Evolutionary conservation across 1,284 basidiomycete species (phyloP), one percentile per base, ranked within the genome.

Genomic region (Ganoderma lingzhi): DNA sequence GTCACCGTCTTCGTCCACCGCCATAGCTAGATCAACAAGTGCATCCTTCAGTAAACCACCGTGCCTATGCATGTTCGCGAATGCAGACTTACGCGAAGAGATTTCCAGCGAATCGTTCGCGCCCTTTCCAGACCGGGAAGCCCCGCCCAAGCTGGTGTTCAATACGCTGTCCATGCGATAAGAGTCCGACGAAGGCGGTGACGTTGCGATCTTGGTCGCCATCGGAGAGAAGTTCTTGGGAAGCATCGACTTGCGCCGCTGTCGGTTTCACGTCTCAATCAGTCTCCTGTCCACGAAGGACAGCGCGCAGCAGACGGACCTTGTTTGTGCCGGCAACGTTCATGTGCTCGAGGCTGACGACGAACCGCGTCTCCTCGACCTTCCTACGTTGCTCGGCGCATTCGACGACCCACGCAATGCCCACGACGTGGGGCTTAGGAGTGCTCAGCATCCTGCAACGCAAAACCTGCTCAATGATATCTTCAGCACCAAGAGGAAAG

Each of bases 331-430:
- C 88, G 4, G 91, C 90, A 32, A 94, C 84, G 69, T 91, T 91
- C 66, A 90, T 85, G 56, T 86, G 82, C 32, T 89, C 89, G 2
- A 95, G 82, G 74, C 95, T 88, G 63, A 97, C 87, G 30, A 87
- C 76, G 78, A 90, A 95, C 42, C 82, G 84, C 2, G 82, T 80
- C 77, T 97, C 96, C 9, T 91, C 90, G 2, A 93, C 86, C 56
- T 82, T 86, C 53, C 81, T 80, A 30, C 89, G 85, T 68, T 90
- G 86, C 77, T 97, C 95, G 14, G 89, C 93, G 73, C 93, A 96
- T 75, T 93, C 89, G 1, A 96, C 94, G 2, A 97, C 93, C 96
- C 96, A 98, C n/a, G 88, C 91, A 73, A 97, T 94, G 14, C 95
- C 94, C 15, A 98, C 93, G 14, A 97, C 89, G 53, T 85, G 79